Conservation (phyloP, 2,329 filamentous ascomycete species). For the Orbilia blumenaviensis region DNA sequence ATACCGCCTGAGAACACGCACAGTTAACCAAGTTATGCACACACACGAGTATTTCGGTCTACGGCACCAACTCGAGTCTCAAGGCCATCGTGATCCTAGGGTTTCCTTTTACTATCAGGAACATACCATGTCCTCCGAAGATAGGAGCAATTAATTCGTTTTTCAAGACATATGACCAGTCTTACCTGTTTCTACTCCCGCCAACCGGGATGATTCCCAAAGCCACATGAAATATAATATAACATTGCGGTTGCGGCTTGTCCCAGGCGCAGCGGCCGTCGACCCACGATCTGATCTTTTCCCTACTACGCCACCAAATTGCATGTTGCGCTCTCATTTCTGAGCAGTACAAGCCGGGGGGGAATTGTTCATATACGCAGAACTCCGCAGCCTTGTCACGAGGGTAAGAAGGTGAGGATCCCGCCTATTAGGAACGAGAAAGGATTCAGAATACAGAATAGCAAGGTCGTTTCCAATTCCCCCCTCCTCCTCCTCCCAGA, state of each 20-base stretch:
- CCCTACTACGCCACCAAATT: constrained; percentile 15
- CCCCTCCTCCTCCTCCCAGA: not conserved
- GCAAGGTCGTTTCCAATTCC: no score
- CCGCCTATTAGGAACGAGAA: no score
- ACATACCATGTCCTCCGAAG: constrained; percentile 10
- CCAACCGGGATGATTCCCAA: not conserved
- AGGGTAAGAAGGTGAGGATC: no score
- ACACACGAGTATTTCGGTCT: no score
- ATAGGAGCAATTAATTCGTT: constrained; percentile 20
- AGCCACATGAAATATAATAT: not conserved
- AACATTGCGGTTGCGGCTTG: constrained; percentile 30
- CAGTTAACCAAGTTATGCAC: no score
- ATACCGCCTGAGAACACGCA: not conserved
- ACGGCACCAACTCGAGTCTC: no score
- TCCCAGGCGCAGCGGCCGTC: not conserved
- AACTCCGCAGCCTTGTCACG: no score
- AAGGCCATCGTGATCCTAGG: no score
- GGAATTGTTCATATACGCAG: no score
- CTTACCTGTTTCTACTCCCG: not conserved
- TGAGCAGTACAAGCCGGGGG: no score
- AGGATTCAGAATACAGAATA: no score
- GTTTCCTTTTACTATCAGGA: not conserved
- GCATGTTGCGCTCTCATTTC: not conserved
- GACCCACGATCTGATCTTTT: not conserved
- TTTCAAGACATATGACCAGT: not conserved